Percentiles rank a stretch among this genome's conserved stretches.
phyloP scores from a whole-genome alignment of 495 filamentous ascomycete species.

The Chaetomium fimeti region DNA sequence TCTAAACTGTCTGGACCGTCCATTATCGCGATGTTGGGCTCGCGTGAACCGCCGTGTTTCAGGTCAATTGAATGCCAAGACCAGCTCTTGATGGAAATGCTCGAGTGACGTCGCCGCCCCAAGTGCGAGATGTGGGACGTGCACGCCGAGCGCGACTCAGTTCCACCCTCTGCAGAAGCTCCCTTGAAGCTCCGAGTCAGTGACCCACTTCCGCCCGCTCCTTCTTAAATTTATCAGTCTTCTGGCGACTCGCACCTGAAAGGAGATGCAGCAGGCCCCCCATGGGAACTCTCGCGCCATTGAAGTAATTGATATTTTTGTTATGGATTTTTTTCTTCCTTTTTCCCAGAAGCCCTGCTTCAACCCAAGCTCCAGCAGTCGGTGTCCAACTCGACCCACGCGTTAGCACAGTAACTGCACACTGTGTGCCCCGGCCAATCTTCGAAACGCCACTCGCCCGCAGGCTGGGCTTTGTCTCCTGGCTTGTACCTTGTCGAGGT shows the following conservation, averaged over 20 bases:
- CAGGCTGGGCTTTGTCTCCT: neutral
- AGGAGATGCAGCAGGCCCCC: too few relatives aligned
- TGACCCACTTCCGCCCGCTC: neutral
- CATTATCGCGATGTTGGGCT: constrained; percentile 34
- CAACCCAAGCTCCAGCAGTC: too few relatives aligned
- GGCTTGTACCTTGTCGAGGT: neutral
- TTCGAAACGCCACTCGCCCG: neutral
- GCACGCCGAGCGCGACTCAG: neutral
- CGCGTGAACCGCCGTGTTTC: constrained; percentile 14
- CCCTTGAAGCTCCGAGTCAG: too few relatives aligned
- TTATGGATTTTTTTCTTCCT: too few relatives aligned
- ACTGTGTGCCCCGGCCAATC: neutral
- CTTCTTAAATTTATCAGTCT: too few relatives aligned
- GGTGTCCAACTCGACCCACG: too few relatives aligned
- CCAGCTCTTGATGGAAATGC: constrained; percentile 1
- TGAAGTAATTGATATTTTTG: too few relatives aligned
- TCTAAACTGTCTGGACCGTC: constrained; percentile 53
- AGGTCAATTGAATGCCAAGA: constrained; percentile 14
- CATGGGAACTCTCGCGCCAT: too few relatives aligned
- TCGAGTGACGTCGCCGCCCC: constrained; percentile 20
- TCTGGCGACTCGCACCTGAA: too few relatives aligned
- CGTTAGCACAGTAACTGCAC: neutral
- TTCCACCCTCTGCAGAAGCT: neutral
- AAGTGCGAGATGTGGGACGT: neutral
- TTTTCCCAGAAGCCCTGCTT: too few relatives aligned